These are phyloP conservation scores for Pythium guiyangense DNA, from an alignment of 352 stramenopile species.

Conservation along the genomic window DNA sequence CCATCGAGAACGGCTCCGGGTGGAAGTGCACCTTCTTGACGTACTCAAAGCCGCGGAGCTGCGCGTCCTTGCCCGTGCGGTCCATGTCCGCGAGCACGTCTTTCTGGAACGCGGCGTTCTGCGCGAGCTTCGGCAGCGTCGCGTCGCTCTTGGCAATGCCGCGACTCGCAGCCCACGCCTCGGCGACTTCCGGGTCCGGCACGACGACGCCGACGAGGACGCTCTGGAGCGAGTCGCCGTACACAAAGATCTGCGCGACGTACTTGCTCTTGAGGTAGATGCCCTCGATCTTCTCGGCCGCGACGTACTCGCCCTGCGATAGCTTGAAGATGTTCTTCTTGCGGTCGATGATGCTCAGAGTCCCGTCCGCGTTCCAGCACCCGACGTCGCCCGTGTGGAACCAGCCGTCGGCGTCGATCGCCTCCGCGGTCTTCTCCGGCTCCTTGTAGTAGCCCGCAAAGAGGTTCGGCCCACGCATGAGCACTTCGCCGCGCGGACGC, in stretches of 20 bases:
- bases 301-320: slow-evolving; percentile 95
- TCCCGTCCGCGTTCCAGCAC: slow-evolving; percentile 92
- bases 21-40: slow-evolving; percentile 88
- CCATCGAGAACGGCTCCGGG: slow-evolving; percentile 80
- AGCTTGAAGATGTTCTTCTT: slow-evolving; percentile 96
- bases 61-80: slow-evolving; percentile 34
- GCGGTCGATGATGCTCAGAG: slow-evolving; percentile 87
- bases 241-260: slow-evolving; percentile 94
- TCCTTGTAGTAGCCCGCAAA: slow-evolving; percentile 96
- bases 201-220: slow-evolving; percentile 94
- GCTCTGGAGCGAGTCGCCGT: slow-evolving; percentile 95
- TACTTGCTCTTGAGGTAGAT: slow-evolving; percentile 91
- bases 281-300: slow-evolving; percentile 96
- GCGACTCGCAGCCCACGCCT: slow-evolving; percentile 43
- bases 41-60: slow-evolving; percentile 92
- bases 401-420: slow-evolving; percentile 91
- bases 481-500: slow-evolving; percentile 57
- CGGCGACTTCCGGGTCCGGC: slow-evolving; percentile 56
- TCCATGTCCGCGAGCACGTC: slow-evolving; percentile 77
- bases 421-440: slow-evolving; percentile 87
- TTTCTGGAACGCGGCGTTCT: slow-evolving; percentile 44
- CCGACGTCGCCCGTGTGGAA: slow-evolving; percentile 98
- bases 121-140: slow-evolving; percentile 27
- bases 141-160: slow-evolving; percentile 27
- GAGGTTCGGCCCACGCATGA: slow-evolving; percentile 72